Base-by-base conservation (phyloP, 495 filamentous ascomycete species). In the Podospora conica region DNA sequence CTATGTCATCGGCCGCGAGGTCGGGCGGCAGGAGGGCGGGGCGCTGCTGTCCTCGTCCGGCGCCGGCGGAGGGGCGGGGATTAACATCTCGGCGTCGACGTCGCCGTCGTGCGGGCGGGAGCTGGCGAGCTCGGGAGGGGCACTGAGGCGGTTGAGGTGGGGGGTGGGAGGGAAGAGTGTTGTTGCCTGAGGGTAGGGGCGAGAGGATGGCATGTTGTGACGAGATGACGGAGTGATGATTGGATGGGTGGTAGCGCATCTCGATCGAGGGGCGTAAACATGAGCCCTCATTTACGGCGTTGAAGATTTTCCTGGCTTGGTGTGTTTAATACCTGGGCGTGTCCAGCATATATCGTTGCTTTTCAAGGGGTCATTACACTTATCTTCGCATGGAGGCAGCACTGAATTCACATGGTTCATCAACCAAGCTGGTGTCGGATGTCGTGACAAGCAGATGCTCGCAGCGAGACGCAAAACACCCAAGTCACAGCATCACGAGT, bases 1-100 rank as follows among this genome's bases (percentile, higher is more conserved):
- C 0, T 98, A 96, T 71, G 91, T 91, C 11, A 85, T 96, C 20
- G 95, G 95, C 11, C 83, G 86, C 24, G 92, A 96, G 71, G 90
- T 91, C 1, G 92, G 91, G 0, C 82, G 86, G 28, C 79, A 88
- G 25, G 91, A 95, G 72, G 73, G 74, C 18, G 56, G 67, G 80
- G 60, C 33, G 55, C n/a, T 18, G 53, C 12, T 24, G 80, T 23
- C 79, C 77, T 15, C 70, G 77, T 2, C 76, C 78, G 23, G 68
- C 69, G 10, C 75, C 68, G 3, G 76, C 78, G 11, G 79, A 83
- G 10, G 79, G 5, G 18, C 40, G 18, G 40, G 40, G 18, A 48
- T n/a, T n/a, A n/a, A n/a, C n/a, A 48, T 48, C 15, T 48, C n/a
- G 40, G n/a, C 40, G 40, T 6, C 40, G 18, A 15, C 76, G 4